phyloP scores from a whole-genome alignment of 2,329 filamentous ascomycete species.

The Graphilbum sp. region DNA sequence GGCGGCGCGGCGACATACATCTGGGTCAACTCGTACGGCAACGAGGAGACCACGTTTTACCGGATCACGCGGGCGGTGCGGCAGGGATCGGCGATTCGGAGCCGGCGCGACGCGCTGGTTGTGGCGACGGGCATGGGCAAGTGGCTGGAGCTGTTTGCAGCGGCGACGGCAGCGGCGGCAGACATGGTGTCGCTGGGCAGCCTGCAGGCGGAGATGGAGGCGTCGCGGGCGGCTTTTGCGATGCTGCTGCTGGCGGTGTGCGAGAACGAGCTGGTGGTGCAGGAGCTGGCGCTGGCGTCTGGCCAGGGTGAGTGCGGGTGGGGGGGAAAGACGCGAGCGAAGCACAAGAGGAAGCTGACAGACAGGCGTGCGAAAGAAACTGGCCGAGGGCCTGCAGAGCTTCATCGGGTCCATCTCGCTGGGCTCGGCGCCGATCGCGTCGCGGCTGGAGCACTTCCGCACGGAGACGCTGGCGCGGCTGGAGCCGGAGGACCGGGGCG shows the following conservation, averaged over 20 bases:
- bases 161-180: slow-evolving; percentile 27
- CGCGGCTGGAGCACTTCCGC: slow-evolving; percentile 39
- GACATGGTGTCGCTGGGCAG: slow-evolving; percentile 15
- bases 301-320: slow-evolving; percentile 34
- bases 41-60: slow-evolving; percentile 88
- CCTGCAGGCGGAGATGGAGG: slow-evolving; percentile 39
- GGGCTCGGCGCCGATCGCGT: slow-evolving; percentile 34
- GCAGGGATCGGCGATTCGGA: slow-evolving; percentile 30
- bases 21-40: slow-evolving; percentile 40
- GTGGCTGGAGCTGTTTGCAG: slow-evolving; percentile 43
- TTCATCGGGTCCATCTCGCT: slow-evolving; percentile 44
- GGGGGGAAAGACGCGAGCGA: neutral
- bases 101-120: slow-evolving; percentile 29
- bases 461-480: slow-evolving; percentile 36
- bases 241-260: slow-evolving; percentile 44
- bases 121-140: slow-evolving; percentile 32
- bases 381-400: slow-evolving; percentile 32
- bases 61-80: slow-evolving; percentile 78
- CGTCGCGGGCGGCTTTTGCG: slow-evolving; percentile 45
- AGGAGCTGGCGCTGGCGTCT: slow-evolving; percentile 32
- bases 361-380: slow-evolving; percentile 27
- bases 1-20: slow-evolving; percentile 11
- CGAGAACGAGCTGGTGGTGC: slow-evolving; percentile 40
- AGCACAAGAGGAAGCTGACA: neutral
- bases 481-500: slow-evolving; percentile 36